Evolutionary conservation across 1,284 basidiomycete species (phyloP).

Genomic region (Hemileia vastatrix): DNA sequence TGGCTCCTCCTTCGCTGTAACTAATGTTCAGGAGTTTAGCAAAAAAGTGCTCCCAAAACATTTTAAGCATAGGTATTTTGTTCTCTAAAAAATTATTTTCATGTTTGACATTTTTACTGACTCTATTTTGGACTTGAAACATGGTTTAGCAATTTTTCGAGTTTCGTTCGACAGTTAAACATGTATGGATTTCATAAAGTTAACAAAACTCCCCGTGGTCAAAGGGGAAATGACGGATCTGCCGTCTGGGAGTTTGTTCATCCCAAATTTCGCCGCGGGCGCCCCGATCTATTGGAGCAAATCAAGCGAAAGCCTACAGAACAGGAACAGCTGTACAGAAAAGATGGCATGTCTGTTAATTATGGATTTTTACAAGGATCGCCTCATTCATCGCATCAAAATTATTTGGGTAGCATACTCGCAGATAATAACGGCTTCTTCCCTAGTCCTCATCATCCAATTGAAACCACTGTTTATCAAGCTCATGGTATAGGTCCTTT

Average conservation of each 20-base stretch:
- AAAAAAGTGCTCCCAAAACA: constrained; percentile 44
- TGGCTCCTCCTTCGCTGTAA: constrained; percentile 28
- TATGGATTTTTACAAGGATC: not conserved
- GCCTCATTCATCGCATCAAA: constrained; percentile 6
- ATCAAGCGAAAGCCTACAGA: constrained; percentile 75
- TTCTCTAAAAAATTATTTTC: too few relatives aligned
- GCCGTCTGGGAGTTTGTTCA: constrained; percentile 85
- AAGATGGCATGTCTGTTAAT: not conserved
- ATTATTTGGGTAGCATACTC: not conserved
- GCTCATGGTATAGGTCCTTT: constrained; percentile 1
- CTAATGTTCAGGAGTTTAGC: constrained; percentile 41
- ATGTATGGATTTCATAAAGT: constrained; percentile 56
- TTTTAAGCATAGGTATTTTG: constrained; percentile 45
- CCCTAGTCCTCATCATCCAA: not conserved
- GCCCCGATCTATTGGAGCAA: constrained; percentile 70
- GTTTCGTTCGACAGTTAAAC: constrained; percentile 78
- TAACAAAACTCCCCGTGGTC: constrained; percentile 66
- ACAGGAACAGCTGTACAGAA: constrained; percentile 31
- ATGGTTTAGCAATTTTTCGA: constrained; percentile 63
- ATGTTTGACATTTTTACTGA: too few relatives aligned
- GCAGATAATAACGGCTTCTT: not conserved
- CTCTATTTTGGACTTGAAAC: too few relatives aligned
- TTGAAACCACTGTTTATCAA: not conserved
- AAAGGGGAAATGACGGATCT: constrained; percentile 63
- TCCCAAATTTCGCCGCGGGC: constrained; percentile 68